phyloP scores from a whole-genome alignment of 2,329 filamentous ascomycete species.

The Ceratocystis cubensis region DNA sequence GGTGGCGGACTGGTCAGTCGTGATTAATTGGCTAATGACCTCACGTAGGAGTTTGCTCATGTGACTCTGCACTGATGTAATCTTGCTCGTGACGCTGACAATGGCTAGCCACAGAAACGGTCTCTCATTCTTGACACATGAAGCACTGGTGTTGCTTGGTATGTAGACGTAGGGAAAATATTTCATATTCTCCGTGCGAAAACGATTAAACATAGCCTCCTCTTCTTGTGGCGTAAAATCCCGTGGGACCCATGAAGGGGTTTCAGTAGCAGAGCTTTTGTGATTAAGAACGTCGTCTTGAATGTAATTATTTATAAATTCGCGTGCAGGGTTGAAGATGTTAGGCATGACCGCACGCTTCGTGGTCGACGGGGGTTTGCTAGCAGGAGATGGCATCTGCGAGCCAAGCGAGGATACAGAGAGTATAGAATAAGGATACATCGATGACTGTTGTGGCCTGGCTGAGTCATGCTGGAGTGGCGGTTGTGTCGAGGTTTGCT shows the following conservation, averaged over 20 bases:
- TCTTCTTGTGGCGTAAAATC: constrained; percentile 11
- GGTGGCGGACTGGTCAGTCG: constrained; percentile 24
- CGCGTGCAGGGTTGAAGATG: constrained; percentile 19
- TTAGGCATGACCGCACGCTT: constrained; percentile 18
- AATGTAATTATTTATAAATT: constrained; percentile 16
- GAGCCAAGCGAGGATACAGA: constrained; percentile 5
- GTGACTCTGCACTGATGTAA: constrained; percentile 23
- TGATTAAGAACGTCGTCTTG: background rate
- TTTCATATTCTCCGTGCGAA: constrained; percentile 24
- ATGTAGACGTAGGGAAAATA: constrained; percentile 27
- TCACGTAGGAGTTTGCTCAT: constrained; percentile 24
- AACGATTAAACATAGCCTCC: constrained; percentile 19
- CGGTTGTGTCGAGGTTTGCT: background rate
- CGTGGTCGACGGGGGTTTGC: background rate
- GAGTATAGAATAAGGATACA: background rate
- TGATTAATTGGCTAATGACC: constrained; percentile 24
- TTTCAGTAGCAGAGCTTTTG: background rate
- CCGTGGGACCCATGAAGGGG: constrained; percentile 13
- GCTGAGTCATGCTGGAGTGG: background rate
- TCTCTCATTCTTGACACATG: constrained; percentile 26
- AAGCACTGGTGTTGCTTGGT: constrained; percentile 21
- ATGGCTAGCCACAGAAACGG: constrained; percentile 32
- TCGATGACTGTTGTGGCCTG: background rate
- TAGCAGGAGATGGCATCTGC: constrained; percentile 12
- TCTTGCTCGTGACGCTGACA: constrained; percentile 27